Percentiles rank a stretch among this genome's conserved stretches.
Conservation (phyloP, 108 stramenopile species). For the Nitzschia sp. region DNA sequence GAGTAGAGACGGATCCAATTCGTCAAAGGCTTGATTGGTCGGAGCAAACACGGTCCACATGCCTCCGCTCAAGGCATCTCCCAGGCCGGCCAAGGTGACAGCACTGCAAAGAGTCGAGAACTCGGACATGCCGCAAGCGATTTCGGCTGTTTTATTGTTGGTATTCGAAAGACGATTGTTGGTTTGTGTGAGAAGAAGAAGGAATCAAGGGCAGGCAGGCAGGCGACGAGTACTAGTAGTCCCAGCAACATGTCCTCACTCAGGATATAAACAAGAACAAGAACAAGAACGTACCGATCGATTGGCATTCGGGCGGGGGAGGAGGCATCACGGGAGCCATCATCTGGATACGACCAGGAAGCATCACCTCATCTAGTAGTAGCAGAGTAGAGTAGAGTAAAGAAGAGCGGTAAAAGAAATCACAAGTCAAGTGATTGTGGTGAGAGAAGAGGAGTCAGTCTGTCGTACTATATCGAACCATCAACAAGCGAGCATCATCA, state of each 20-base stretch:
- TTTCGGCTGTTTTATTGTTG: no score
- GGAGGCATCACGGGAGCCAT: not conserved
- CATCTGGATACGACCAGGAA: slow-evolving; percentile 5
- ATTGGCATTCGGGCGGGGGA: not conserved
- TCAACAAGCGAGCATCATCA: no score
- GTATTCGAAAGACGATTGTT: no score
- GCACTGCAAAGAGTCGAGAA: slow-evolving; percentile 41
- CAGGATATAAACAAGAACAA: not conserved
- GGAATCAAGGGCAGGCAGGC: not conserved
- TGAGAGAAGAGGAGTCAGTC: no score
- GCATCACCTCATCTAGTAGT: slow-evolving; percentile 44
- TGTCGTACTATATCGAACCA: no score
- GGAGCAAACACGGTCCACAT: slow-evolving; percentile 29
- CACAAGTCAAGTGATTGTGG: no score
- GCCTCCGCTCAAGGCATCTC: slow-evolving; percentile 18
- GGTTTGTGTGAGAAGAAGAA: no score
- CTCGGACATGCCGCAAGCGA: slow-evolving; percentile 12
- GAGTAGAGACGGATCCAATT: not conserved
- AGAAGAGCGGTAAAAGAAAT: no score
- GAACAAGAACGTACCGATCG: not conserved
- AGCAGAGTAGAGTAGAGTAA: no score
- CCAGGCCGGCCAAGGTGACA: slow-evolving; percentile 31
- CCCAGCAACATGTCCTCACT: not conserved
- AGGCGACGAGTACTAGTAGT: not conserved
- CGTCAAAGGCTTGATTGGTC: slow-evolving; percentile 18